Evolutionary conservation across 1,284 basidiomycete species (phyloP).

Genomic region (Rhodotorula mucilaginosa): DNA sequence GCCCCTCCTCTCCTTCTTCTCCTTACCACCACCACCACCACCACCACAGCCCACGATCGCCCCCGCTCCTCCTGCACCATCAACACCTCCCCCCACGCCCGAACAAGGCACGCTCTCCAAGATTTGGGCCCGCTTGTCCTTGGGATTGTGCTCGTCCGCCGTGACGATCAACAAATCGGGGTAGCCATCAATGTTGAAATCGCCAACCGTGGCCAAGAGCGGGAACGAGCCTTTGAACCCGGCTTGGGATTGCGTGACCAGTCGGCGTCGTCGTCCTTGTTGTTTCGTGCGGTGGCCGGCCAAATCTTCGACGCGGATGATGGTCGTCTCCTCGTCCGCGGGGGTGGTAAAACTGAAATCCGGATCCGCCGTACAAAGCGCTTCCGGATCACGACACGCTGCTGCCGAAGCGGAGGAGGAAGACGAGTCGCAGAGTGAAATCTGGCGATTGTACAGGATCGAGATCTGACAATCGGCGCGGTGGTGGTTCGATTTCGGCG

Average conservation of each 20-base stretch:
- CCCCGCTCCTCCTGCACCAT: background rate
- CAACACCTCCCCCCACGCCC: conserved; percentile 6
- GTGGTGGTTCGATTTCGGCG: conserved; percentile 56
- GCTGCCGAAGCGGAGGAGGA: conserved; percentile 1
- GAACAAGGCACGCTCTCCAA: conserved; percentile 71
- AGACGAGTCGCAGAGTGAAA: conserved; percentile 64
- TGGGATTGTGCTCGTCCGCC: conserved; percentile 28
- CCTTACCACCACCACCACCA: conserved; percentile 21
- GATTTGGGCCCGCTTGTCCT: conserved; percentile 55
- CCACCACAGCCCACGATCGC: no score
- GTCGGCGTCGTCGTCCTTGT: background rate
- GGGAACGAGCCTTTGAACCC: conserved; percentile 61
- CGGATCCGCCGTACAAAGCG: conserved; percentile 77
- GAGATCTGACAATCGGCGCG: conserved; percentile 70
- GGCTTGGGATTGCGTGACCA: background rate
- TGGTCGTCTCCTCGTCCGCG: conserved; percentile 66
- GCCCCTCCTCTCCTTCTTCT: conserved; percentile 56
- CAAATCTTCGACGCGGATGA: conserved; percentile 47
- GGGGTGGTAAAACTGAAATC: conserved; percentile 72
- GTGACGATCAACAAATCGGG: conserved; percentile 80
- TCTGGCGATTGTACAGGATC: conserved; percentile 90
- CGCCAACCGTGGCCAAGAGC: conserved; percentile 76
- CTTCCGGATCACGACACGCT: conserved; percentile 70
- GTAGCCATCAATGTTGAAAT: conserved; percentile 91
- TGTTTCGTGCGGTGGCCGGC: background rate